These are phyloP conservation scores for Kwoniella sp. DNA, from an alignment of 768 basidiomycete genomes.

Conservation along the genomic window DNA sequence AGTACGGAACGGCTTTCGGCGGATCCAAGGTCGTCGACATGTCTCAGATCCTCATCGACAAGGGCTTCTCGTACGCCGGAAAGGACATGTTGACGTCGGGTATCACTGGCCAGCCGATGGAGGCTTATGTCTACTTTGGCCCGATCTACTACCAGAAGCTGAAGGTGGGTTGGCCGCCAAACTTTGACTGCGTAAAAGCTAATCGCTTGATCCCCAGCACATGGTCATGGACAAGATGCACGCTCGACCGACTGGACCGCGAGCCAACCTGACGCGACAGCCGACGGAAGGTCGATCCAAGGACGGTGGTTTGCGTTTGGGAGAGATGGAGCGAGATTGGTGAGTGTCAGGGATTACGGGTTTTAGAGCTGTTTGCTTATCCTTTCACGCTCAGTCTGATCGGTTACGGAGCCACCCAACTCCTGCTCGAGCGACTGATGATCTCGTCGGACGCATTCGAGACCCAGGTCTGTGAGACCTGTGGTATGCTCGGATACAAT, in stretches of 20 bases:
- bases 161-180: conserved; percentile 61
- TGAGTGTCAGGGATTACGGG: conserved; percentile 27
- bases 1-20: conserved; percentile 68
- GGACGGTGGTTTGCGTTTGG: conserved; percentile 91
- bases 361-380: background rate
- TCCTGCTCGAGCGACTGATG: conserved; percentile 95
- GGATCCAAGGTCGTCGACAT: conserved; percentile 99
- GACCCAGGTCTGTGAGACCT: conserved; percentile 89
- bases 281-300: conserved; percentile 97
- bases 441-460: conserved; percentile 98
- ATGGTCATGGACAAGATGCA: conserved; percentile 99
- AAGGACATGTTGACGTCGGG: conserved; percentile 99
- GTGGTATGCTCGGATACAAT: conserved; percentile 78
- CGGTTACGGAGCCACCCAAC: conserved; percentile 94
- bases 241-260: conserved; percentile 91
- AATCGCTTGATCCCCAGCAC: conserved; percentile 60
- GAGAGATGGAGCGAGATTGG: conserved; percentile 99
- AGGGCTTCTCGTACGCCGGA: conserved; percentile 96
- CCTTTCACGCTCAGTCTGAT: conserved; percentile 57
- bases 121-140: conserved; percentile 97
- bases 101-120: conserved; percentile 92
- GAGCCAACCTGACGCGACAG: conserved; percentile 92
- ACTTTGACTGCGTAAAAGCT: conserved; percentile 18
- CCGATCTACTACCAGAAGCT: conserved; percentile 99
- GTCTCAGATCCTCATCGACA: conserved; percentile 89